A percentile compares a stretch with the other conserved stretches of the same genome.
phyloP scores from a whole-genome alignment of 805 yeast genomes.

The Candida orba region DNA sequence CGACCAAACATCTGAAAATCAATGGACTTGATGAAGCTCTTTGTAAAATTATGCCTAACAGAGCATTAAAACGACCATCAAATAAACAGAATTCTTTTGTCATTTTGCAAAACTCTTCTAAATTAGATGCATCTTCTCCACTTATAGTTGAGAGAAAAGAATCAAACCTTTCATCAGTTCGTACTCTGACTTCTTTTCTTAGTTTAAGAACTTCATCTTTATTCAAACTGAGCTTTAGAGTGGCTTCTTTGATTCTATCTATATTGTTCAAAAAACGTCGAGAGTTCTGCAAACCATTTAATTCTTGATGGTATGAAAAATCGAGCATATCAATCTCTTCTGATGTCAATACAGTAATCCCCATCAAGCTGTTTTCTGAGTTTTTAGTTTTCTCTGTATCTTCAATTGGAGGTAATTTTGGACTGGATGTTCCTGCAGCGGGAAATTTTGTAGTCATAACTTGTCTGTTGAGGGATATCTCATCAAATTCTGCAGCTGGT shows the following conservation, averaged over 20 bases:
- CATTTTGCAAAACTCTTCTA: background rate
- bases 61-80: slow-evolving; percentile 1
- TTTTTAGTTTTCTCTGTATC: background rate
- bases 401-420: background rate
- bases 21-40: background rate
- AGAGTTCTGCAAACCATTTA: slow-evolving; percentile 2
- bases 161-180: background rate
- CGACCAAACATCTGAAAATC: background rate
- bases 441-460: slow-evolving; percentile 3
- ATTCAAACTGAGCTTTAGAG: background rate
- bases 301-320: slow-evolving; percentile 2
- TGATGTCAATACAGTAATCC: slow-evolving; percentile 1
- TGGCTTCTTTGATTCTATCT: background rate
- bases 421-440: slow-evolving; percentile 4
- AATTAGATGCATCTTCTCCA: background rate
- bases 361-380: slow-evolving; percentile 1
- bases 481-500: too few species aligned
- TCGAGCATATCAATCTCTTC: slow-evolving; percentile 3
- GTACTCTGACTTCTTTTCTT: background rate
- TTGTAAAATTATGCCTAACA: background rate
- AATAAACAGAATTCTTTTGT: slow-evolving; percentile 1
- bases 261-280: slow-evolving; percentile 3
- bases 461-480: background rate
- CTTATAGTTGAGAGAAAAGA: background rate
- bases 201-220: background rate